Evolutionary conservation across 345 rosid genomes (phyloP).

Genomic region (Sonneratia alba): DNA sequence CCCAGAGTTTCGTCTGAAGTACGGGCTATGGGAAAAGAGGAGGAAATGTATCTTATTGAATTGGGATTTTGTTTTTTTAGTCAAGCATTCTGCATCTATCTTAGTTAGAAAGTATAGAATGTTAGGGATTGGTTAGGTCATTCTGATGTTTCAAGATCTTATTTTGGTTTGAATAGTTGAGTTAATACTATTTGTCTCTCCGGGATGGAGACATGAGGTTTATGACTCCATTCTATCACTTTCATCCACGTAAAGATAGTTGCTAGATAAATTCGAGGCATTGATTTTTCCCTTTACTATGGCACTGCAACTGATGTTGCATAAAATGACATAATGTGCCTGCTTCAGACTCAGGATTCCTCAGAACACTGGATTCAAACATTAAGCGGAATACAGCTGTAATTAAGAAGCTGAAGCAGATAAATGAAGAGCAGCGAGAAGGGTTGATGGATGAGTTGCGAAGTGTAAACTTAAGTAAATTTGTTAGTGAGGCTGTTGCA

Average conservation of each 20-base stretch:
- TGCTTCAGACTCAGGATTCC: constrained; percentile 59
- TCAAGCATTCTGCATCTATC: too few relatives aligned
- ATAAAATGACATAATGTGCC: constrained; percentile 14
- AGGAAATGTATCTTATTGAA: too few relatives aligned
- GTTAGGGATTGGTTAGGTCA: background rate
- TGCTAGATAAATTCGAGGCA: background rate
- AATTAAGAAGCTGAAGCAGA: constrained; percentile 84
- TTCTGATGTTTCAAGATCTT: background rate
- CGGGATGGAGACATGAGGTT: background rate
- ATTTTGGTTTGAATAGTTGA: background rate
- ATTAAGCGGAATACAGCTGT: constrained; percentile 93
- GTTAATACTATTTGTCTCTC: background rate
- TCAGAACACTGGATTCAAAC: constrained; percentile 90
- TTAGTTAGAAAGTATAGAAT: too few relatives aligned
- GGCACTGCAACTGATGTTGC: background rate
- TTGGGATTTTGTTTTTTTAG: too few relatives aligned
- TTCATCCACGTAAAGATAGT: background rate
- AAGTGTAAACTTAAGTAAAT: constrained; percentile 78
- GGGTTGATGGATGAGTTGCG: constrained; percentile 84
- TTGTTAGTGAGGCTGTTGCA: constrained; percentile 91
- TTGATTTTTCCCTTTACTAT: background rate
- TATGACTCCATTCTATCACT: background rate
- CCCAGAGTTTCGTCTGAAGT: background rate
- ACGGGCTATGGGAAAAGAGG: too few relatives aligned
- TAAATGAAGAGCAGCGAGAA: constrained; percentile 87